Percentiles rank a stretch among this genome's conserved stretches.
phyloP scores from a whole-genome alignment of 768 basidiomycete genomes.

The Fibroporia radiculosa region DNA sequence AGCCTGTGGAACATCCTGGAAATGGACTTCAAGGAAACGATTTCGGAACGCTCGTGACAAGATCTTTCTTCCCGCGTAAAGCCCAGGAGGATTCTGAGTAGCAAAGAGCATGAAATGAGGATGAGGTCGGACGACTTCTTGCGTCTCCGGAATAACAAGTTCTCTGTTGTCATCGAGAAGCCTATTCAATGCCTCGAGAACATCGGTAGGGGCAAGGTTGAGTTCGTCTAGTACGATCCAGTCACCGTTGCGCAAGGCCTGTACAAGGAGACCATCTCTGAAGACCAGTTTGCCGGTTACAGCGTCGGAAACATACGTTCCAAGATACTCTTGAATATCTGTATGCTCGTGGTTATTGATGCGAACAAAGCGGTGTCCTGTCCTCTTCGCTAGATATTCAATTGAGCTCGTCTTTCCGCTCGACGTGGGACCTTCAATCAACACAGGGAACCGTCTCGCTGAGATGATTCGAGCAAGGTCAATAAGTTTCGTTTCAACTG shows the following conservation, averaged over 20 bases:
- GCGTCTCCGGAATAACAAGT: constrained; percentile 90
- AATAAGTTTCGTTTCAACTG: constrained; percentile 88
- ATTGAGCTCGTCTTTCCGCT: constrained; percentile 96
- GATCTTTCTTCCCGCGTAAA: constrained; percentile 93
- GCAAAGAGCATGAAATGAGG: constrained; percentile 97
- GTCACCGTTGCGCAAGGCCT: constrained; percentile 83
- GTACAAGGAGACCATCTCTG: constrained; percentile 89
- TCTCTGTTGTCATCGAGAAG: constrained; percentile 97
- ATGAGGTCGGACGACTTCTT: constrained; percentile 89
- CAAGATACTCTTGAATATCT: constrained; percentile 97
- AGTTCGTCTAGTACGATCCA: constrained; percentile 99
- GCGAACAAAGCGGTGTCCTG: constrained; percentile 92
- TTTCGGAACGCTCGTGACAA: constrained; percentile 94
- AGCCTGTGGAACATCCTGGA: constrained; percentile 90
- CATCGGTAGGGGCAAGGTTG: constrained; percentile 96
- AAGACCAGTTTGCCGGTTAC: constrained; percentile 90
- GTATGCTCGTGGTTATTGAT: constrained; percentile 99
- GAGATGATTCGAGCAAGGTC: constrained; percentile 89
- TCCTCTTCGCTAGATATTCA: constrained; percentile 87
- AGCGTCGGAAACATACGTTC: constrained; percentile 92
- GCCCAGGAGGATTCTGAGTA: constrained; percentile 94
- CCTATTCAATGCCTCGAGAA: constrained; percentile 93
- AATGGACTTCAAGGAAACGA: constrained; percentile 96
- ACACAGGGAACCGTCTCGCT: constrained; percentile 84
- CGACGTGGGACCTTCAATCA: constrained; percentile 97